phyloP scores from a whole-genome alignment of 345 rosid genomes.

The Salix suchowensis region DNA sequence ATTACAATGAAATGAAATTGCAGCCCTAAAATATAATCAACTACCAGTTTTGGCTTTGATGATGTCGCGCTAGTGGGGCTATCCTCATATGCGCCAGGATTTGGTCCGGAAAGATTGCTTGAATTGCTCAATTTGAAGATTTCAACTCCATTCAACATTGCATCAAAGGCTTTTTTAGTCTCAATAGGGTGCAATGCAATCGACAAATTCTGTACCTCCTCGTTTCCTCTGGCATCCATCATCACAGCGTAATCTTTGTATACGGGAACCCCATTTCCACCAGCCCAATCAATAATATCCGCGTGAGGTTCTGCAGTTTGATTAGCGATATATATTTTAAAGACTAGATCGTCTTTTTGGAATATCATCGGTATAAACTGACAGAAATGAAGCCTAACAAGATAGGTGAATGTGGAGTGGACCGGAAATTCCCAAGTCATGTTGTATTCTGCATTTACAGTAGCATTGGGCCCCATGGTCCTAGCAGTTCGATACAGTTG shows the following conservation, averaged over 20 bases:
- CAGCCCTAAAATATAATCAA: too few relatives aligned
- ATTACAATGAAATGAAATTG: too few relatives aligned
- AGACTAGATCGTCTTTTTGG: neutral
- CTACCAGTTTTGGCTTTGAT: slow-evolving; percentile 1
- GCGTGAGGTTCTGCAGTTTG: neutral
- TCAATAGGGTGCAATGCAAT: slow-evolving; percentile 8
- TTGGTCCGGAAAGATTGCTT: too few relatives aligned
- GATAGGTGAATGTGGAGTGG: slow-evolving; percentile 2
- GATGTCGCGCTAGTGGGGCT: slow-evolving; percentile 13
- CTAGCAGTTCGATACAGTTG: neutral
- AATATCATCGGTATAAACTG: neutral
- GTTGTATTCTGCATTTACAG: neutral
- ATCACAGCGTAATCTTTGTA: too few relatives aligned
- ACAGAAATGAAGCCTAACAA: neutral
- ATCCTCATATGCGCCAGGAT: too few relatives aligned
- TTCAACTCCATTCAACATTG: slow-evolving; percentile 7
- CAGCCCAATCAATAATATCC: neutral
- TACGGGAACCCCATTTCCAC: slow-evolving; percentile 5
- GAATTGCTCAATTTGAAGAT: too few relatives aligned
- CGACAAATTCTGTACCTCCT: too few relatives aligned
- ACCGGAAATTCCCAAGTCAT: slow-evolving; percentile 12
- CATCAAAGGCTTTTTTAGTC: too few relatives aligned
- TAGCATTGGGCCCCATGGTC: neutral
- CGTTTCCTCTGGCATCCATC: too few relatives aligned
- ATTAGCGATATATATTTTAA: neutral